Base-by-base conservation (phyloP, 139 green algal species). In the Parachlorella kessleri region DNA sequence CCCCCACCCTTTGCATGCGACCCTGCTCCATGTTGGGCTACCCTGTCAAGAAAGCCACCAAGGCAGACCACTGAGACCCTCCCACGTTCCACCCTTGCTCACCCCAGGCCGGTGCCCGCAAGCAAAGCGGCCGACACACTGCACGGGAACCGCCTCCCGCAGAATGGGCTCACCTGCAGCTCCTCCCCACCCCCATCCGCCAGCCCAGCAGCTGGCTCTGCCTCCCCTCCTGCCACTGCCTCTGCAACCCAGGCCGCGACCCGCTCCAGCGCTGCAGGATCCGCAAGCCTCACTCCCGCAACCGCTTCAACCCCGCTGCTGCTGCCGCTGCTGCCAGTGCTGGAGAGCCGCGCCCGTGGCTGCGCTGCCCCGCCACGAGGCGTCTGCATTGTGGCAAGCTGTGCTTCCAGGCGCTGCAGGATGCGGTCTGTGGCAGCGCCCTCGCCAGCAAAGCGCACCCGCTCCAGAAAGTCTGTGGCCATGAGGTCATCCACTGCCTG, bases 401-500 rank as follows among this genome's bases (percentile, higher is more conserved):
- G 48, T 14, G 14, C 14, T 28, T 18, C 14, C 14, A 59, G 48
- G 14, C 48, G 48, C 14, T 18, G 48, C 48, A 59, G 48, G 48
- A 59, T 59, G 48, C 48, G 48, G 21, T 14, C 14, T 59, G 48
- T 59, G 48, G 48, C 48, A 28, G 48, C 48, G 48, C 48, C 14
- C 48, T 59, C 48, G 14, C 48, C 63, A 33, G 24, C 23, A 7
- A 14, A 68, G 14, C 63, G 8, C 7, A 32, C 33, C 4, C 75
- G 66, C 8, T 71, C 78, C 35, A 88, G 55, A 35, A 87, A 82
- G 53, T 89, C 82, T 18, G 78, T 32, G 0, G 39, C 35, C 79
- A 89, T 82, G 55, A 89, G 66, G 41, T 80, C 67, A 73, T 93
- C 84, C 33, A 85, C 80, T 23, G 79, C 81, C 78, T 93, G 87